These are phyloP conservation scores for Pseudogymnoascus sp. DNA, from an alignment of 2,329 filamentous ascomycete species.

Conservation along the genomic window DNA sequence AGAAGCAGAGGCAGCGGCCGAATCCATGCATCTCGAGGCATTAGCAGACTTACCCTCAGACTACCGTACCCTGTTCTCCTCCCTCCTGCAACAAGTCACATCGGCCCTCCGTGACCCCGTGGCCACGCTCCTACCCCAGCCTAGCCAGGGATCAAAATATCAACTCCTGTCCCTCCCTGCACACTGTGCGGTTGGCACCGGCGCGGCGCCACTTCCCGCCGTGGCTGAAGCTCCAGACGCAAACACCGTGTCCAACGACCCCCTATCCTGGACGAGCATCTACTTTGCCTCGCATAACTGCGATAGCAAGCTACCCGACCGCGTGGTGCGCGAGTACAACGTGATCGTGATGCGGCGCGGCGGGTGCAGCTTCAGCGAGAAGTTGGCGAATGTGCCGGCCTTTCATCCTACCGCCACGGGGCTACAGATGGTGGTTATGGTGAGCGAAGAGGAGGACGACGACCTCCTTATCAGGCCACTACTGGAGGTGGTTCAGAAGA, in stretches of 20 bases:
- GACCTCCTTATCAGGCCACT: conserved; percentile 48
- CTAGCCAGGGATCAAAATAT: conserved; percentile 25
- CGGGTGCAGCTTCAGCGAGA: conserved; percentile 74
- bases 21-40: conserved; percentile 8
- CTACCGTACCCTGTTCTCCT: conserved; percentile 33
- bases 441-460: conserved; percentile 45
- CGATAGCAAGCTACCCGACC: conserved; percentile 39
- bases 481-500: conserved; percentile 61
- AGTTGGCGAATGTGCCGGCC: conserved; percentile 75
- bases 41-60: conserved; percentile 23
- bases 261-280: conserved; percentile 60
- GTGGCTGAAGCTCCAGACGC: conserved; percentile 33
- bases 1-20: conserved; percentile 12
- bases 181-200: conserved; percentile 42
- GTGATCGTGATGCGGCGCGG: conserved; percentile 77
- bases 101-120: conserved; percentile 39
- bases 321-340: conserved; percentile 51
- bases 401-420: conserved; percentile 53
- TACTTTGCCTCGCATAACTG: conserved; percentile 67
- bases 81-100: conserved; percentile 41
- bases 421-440: conserved; percentile 74
- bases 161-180: conserved; percentile 34
- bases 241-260: conserved; percentile 23
- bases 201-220: conserved; percentile 63
- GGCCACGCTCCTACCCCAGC: conserved; percentile 32